phyloP scores from a whole-genome alignment of 345 rosid genomes.

The Citrus australasica region DNA sequence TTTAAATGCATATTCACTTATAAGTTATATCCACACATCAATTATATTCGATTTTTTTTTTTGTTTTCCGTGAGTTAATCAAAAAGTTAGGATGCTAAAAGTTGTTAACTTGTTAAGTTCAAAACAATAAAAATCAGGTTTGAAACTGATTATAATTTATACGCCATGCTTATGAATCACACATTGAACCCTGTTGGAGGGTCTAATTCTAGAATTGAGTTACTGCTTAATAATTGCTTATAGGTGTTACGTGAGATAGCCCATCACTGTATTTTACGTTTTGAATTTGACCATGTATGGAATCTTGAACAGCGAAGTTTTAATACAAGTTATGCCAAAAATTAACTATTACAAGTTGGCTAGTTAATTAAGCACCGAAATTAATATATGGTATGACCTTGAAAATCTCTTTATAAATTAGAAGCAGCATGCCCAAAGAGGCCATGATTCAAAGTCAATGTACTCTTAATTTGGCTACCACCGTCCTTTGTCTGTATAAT shows the following conservation, averaged over 20 bases:
- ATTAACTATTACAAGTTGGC: not conserved
- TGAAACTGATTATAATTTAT: not conserved
- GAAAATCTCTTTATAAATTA: not conserved
- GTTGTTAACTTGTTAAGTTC: too few species aligned
- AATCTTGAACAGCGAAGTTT: not conserved
- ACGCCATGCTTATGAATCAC: not conserved
- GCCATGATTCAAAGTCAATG: not conserved
- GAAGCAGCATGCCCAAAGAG: not conserved
- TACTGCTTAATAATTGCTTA: not conserved
- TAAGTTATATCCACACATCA: too few species aligned
- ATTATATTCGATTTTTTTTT: too few species aligned
- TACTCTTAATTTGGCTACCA: too few species aligned
- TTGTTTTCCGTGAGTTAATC: too few species aligned
- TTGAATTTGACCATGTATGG: not conserved
- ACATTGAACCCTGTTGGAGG: not conserved
- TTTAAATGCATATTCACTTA: too few species aligned
- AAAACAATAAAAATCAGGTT: not conserved
- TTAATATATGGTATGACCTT: not conserved
- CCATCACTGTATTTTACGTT: not conserved
- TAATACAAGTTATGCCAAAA: not conserved
- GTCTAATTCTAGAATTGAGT: not conserved
- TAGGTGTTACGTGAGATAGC: not conserved
- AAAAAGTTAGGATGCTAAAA: too few species aligned
- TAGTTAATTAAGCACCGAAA: constrained; percentile 1
- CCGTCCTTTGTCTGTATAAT: too few species aligned